A percentile compares a stretch with the other conserved stretches of the same genome.
Evolutionary conservation across 805 yeast species (phyloP).

Genomic region (Starmerella sp.): DNA sequence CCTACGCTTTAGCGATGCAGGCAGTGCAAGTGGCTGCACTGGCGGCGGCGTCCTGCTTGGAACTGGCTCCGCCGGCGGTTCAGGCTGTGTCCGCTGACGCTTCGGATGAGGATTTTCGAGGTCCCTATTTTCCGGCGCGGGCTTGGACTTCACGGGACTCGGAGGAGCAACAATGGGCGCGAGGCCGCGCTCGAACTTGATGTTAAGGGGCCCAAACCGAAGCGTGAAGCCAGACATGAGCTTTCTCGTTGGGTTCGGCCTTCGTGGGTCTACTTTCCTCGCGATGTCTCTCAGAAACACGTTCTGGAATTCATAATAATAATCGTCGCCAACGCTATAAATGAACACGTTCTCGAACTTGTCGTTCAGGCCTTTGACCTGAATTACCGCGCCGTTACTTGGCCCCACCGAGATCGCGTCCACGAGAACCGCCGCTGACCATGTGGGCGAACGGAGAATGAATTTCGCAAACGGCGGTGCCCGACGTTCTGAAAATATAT

Average conservation of each 20-base stretch:
- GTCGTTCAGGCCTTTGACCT: background rate
- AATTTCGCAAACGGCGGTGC: slow-evolving; percentile 1
- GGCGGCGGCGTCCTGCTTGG: background rate
- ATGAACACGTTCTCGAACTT: background rate
- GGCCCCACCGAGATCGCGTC: slow-evolving; percentile 1
- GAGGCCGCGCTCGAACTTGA: background rate
- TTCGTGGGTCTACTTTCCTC: background rate
- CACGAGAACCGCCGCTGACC: slow-evolving; percentile 1
- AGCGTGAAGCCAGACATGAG: background rate
- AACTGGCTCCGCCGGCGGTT: background rate
- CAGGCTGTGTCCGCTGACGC: background rate
- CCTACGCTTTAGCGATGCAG: background rate
- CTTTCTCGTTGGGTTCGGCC: background rate
- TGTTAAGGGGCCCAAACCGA: background rate
- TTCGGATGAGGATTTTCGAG: background rate
- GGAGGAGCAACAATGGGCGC: background rate
- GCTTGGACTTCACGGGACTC: background rate
- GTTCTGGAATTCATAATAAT: background rate
- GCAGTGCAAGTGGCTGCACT: background rate
- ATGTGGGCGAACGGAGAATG: background rate
- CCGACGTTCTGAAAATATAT: background rate
- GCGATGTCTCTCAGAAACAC: background rate
- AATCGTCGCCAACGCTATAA: background rate
- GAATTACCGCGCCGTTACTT: background rate
- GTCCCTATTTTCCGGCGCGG: background rate